These are phyloP conservation scores for Fusarium buxicola DNA, from an alignment of 2,329 filamentous ascomycete genomes.

Conservation along the genomic window DNA sequence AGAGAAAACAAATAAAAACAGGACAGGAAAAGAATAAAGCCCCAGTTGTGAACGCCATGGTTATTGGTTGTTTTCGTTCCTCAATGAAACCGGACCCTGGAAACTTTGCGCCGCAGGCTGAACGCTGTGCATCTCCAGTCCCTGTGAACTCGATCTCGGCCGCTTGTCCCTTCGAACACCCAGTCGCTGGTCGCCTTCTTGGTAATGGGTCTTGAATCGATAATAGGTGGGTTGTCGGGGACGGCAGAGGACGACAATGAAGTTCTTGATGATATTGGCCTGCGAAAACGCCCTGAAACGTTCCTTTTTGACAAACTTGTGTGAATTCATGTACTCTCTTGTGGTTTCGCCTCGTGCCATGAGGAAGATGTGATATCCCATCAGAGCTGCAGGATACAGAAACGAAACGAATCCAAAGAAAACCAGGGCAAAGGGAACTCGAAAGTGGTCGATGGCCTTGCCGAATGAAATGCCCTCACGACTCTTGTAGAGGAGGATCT, in stretches of 20 bases:
- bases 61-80: slow-evolving; percentile 48
- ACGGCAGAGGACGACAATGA: slow-evolving; percentile 81
- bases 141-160: slow-evolving; percentile 68
- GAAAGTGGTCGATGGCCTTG: slow-evolving; percentile 74
- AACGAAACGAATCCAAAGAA: slow-evolving; percentile 82
- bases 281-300: slow-evolving; percentile 92
- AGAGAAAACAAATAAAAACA: slow-evolving; percentile 23
- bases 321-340: slow-evolving; percentile 93
- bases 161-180: slow-evolving; percentile 59
- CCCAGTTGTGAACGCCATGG: slow-evolving; percentile 6
- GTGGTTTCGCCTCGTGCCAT: slow-evolving; percentile 94
- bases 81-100: slow-evolving; percentile 64
- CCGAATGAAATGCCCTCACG: slow-evolving; percentile 75
- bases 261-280: slow-evolving; percentile 79
- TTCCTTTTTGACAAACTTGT: slow-evolving; percentile 94
- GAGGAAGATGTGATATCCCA: slow-evolving; percentile 90
- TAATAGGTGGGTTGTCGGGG: slow-evolving; percentile 91
- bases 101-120: slow-evolving; percentile 60
- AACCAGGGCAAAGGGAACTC: slow-evolving; percentile 88
- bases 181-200: slow-evolving; percentile 86
- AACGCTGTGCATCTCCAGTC: slow-evolving; percentile 83
- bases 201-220: slow-evolving; percentile 81
- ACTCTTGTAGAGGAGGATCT: slow-evolving; percentile 78
- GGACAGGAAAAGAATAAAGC: slow-evolving; percentile 18
- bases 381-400: slow-evolving; percentile 85